These are phyloP conservation scores for Onygenales sp. DNA, from an alignment of 2,329 filamentous ascomycete species.

Conservation along the genomic window DNA sequence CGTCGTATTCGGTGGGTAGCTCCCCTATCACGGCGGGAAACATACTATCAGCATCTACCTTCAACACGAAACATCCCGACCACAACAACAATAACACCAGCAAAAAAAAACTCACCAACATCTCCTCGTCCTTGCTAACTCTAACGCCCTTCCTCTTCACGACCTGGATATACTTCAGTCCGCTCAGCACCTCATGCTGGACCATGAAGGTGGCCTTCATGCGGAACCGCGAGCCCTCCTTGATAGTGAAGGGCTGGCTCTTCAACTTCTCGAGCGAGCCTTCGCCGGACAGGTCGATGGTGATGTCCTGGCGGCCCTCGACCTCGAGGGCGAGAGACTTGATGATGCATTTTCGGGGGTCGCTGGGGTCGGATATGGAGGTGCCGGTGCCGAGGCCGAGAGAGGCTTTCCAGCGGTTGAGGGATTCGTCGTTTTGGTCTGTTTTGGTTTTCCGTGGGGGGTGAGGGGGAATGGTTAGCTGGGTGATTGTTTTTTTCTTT, in stretches of 20 bases:
- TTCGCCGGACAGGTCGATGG: constrained; percentile 71
- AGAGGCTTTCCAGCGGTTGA: constrained; percentile 95
- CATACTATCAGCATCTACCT: not conserved
- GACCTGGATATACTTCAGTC: constrained; percentile 89
- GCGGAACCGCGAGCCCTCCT: constrained; percentile 86
- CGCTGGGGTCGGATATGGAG: constrained; percentile 64
- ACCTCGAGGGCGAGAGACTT: constrained; percentile 81
- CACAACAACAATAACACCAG: not conserved
- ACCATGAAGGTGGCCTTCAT: constrained; percentile 95
- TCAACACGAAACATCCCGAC: not conserved
- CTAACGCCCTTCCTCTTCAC: constrained; percentile 83
- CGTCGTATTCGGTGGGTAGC: constrained; percentile 85
- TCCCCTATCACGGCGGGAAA: constrained; percentile 50
- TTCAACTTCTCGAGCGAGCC: constrained; percentile 71
- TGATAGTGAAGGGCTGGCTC: constrained; percentile 91
- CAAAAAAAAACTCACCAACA: constrained; percentile 61
- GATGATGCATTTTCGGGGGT: constrained; percentile 88
- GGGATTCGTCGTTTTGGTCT: constrained; percentile 76
- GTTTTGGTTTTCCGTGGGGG: constrained; percentile 2
- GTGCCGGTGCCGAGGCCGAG: constrained; percentile 70
- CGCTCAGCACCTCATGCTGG: constrained; percentile 90
- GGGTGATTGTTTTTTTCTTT: not conserved
- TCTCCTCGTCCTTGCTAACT: constrained; percentile 90
- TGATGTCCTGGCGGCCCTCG: constrained; percentile 71
- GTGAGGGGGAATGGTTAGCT: not conserved